Conservation (phyloP, 192 early-diverging fungal species). For the Coemansia sp. region DNA sequence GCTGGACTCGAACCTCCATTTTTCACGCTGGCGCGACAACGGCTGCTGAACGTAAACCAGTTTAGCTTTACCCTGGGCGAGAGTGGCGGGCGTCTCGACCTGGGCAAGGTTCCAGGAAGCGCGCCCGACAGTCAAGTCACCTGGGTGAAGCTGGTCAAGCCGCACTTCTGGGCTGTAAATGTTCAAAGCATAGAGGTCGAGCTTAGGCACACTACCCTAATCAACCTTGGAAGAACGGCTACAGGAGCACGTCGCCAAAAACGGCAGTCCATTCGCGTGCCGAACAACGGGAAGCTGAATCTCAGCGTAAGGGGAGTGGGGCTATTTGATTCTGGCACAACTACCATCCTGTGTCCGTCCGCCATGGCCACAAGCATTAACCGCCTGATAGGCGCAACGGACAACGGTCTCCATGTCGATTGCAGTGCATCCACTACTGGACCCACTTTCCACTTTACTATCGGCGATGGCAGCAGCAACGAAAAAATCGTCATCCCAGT, state of each 20-base stretch:
- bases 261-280: constrained; percentile 3
- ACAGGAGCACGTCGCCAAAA: not conserved
- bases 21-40: constrained; percentile 22
- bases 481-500: constrained; percentile 11
- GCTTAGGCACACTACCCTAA: not conserved
- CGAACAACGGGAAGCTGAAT: not conserved
- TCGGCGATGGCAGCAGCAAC: constrained; percentile 2
- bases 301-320: constrained; percentile 18
- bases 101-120: constrained; percentile 17
- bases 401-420: constrained; percentile 38
- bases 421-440: constrained; percentile 33
- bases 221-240: not conserved
- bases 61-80: constrained; percentile 45
- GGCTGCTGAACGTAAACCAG: constrained; percentile 39
- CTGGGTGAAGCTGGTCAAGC: constrained; percentile 40
- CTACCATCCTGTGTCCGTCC: constrained; percentile 37
- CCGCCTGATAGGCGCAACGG: constrained; percentile 39
- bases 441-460: constrained; percentile 28
- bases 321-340: constrained; percentile 45
- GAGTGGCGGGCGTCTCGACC: constrained; percentile 34
- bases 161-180: constrained; percentile 44
- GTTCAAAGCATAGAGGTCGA: constrained; percentile 21
- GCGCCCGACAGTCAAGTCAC: not conserved
- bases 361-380: constrained; percentile 38
- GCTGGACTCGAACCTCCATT: constrained; percentile 40